Evolutionary conservation across 148 eudicot genomes (phyloP), one percentile per base, ranked within the genome.

Genomic region (Vaccinium vitisidaea): DNA sequence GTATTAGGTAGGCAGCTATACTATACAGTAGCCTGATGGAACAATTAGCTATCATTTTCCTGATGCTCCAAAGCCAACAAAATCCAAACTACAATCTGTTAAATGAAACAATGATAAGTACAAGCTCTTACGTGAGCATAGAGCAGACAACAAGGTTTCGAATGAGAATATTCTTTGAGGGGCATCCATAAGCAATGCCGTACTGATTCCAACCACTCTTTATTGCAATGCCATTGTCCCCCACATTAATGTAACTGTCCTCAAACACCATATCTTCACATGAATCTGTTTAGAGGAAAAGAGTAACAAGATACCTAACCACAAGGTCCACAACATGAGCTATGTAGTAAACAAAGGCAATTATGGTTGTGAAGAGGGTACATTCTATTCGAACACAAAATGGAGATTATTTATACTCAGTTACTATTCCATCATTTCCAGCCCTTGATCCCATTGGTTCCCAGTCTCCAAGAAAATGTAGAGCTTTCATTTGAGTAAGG

Each of bases 201-300:
- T 93, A 97, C 82, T 97, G 99, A 90, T 97, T 98, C 99, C 99
- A 97, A 32, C 99, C 99, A 86, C 99, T 97, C 90, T 97, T 97
- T 85, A 97, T 97, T 81, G 99, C 98, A 83, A 97, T 89, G 76
- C 86, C 98, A 90, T 97, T 98, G 53, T 97, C 99, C 48, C 99
- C 99, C 39, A 97, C 99, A 59, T 98, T 94, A 75, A 97, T 97
- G 88, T 95, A 97, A 84, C 98, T 94, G 88, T 95, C 95, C 89
- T 97, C 99, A 56, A 97, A 94, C 63, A 95, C 88, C 98, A 97
- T 88, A 90, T 95, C 98, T 86, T 94, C 94, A 61, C 98, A 97
- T 11, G 99, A 97, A 92, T 97, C 99, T 97, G 96, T 85, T 79
- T 23, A 78, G 23, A 27, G 18, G 14, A n/a, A 52, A 65, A 32